Base-by-base conservation (phyloP, 225 moss, liverwort and hornwort genomes). In the Neckera pumila region DNA sequence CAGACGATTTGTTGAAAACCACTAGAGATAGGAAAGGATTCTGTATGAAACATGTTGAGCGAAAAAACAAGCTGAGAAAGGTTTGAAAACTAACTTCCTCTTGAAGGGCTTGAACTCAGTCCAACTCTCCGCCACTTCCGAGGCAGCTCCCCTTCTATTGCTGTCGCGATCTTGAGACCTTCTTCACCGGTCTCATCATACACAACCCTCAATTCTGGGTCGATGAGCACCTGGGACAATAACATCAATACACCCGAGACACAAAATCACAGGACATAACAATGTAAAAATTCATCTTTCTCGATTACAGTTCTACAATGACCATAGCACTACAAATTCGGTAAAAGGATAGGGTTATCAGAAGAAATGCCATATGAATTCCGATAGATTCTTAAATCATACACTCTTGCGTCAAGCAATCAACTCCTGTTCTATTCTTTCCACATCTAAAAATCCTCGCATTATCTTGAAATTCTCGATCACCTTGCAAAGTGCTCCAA, bases 31-130 rank as follows among this genome's bases (percentile, higher is more conserved):
- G 67, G n/a, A 57, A 76, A 85, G 26, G 63, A 49, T 42, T 62
- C 38, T 57, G 23, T 11, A 81, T 57, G 69, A 90, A n/a, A 82
- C 54, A 27, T 62, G 25, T 45, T 26, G 56, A 43, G 67, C 34
- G 36, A 66, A 63, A 82, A 31, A 66, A 73, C 5, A 49, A 3
- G 3, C 31, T 59, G 61, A 33, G 23, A 72, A 83, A 34, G 34
- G 82, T 80, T 74, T 54, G 21, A 56, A 84, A 60, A 91, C 92
- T 88, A 64, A 96, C 96, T 93, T 95, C 53, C 95, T 90, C 89
- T 95, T 84, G 83, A 93, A 94, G 33, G 95, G 96, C 86, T 96
- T 94, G 89, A 96, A 96, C 88, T 95, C 96, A 49, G 92, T 88
- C 95, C 95, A 96, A 17, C 92, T 89, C 63, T 94, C 93, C 96